Base-by-base conservation (phyloP, 495 filamentous ascomycete species). In the Penicillium flavigenum region DNA sequence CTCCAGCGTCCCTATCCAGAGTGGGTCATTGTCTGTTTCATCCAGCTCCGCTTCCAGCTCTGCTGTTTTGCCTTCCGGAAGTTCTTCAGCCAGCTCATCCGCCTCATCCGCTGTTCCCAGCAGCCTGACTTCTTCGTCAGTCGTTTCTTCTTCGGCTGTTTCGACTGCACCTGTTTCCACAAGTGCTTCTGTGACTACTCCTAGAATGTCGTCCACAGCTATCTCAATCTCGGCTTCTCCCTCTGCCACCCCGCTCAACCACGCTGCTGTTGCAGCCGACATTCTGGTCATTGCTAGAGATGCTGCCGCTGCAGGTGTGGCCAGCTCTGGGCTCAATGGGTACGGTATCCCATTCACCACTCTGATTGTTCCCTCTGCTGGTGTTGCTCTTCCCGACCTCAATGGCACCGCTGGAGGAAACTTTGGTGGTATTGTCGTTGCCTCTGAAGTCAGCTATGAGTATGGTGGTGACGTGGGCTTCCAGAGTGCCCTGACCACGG, bases 321-420 rank as follows among this genome's bases (percentile, higher is more conserved):
- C 78, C n/a, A 74, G 69, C 32, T 78, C 76, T 27, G 81, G 81
- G 20, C 77, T 87, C 27, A 82, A 84, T 63, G 82, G 71, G 54
- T 86, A 86, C 57, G 83, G 82, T 51, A 85, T 86, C 59, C 83
- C 83, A 4, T 86, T 76, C 62, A 74, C 81, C 54, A 73, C 76
- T 17, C 58, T 86, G 11, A 41, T 81, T 14, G 82, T 86, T 12
- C 83, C 83, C 5, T 70, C 81, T 51, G 46, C 62, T 5, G 83
- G 83, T 27, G 70, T 73, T 22, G 56, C 69, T 34, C 76, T 87
- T 12, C 84, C 84, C 4, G 47, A 68, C 0, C 71, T 87, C 22
- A 84, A 79, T 58, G 68, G 67, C 32, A 71, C 69, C 8, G 60
- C 69, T 1, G 68, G 72, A 31, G 84, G 84, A 46, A 84, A 85